Evolutionary conservation across 257 asterid species (phyloP), one percentile per base, ranked within the genome.

Genomic region (Cruciata laevipes): DNA sequence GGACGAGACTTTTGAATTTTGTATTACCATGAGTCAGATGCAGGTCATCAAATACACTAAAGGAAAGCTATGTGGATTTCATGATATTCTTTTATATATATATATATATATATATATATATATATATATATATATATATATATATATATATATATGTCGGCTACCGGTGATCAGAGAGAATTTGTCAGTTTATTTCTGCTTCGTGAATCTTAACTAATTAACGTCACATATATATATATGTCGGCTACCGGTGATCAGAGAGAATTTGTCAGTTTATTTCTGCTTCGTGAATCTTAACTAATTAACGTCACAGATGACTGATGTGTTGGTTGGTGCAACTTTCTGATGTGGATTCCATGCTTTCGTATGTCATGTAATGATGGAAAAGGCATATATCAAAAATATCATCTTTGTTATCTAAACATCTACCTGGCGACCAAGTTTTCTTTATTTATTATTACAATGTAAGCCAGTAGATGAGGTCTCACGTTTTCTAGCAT

Each of bases 11-110:
- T 33, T 33, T 2, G 52, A 44, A 47, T 13, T 17, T 47, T 13
- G 20, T 7, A 2, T 37, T 13, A 6, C 44, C 55, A 13, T 27
- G 5, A 68, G n/a, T 3, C 18, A 5, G 42, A 14, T 32, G 14
- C 44, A 88, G 87, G 63, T 71, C 70, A 31, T 84, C 79, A 21
- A 90, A 55, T 11, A 96, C 72, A 67, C 79, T 47, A 47, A 10
- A 47, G 55, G 55, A 3, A 13, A 44, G 52, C 52, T 44, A 6
- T 5, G 11, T 27, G 30, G 30, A 27, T 27, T 27, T 27, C 30
- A 27, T 27, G n/a, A n/a, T n/a, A n/a, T n/a, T n/a, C n/a, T n/a
- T n/a, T n/a, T n/a, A n/a, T n/a, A n/a, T n/a, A n/a, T n/a, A n/a
- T n/a, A n/a, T n/a, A n/a, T n/a, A n/a, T n/a, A n/a, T n/a, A n/a